Evolutionary conservation across 768 basidiomycete genomes (phyloP).

Genomic region (Leccinellum albellum): DNA sequence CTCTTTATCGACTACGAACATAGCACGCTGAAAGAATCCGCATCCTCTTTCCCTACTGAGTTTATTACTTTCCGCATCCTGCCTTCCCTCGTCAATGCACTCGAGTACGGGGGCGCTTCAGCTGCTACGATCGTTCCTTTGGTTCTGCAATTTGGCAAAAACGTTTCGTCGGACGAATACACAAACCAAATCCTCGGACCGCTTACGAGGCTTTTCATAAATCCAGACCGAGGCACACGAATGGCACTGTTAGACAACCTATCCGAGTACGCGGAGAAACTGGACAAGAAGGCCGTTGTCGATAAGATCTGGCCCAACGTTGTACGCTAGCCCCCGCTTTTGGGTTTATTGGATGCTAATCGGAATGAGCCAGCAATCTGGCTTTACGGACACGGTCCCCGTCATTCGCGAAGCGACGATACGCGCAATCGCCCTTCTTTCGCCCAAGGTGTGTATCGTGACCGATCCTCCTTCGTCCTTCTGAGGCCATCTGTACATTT

Average conservation of each 20-base stretch:
- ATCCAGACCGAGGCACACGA: constrained; percentile 87
- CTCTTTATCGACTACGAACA: not conserved
- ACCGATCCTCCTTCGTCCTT: not conserved
- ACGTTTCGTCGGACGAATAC: constrained; percentile 70
- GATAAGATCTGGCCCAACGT: constrained; percentile 93
- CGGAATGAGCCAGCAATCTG: constrained; percentile 66
- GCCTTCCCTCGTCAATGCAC: constrained; percentile 74
- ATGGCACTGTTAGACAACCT: constrained; percentile 92
- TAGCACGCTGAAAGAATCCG: constrained; percentile 77
- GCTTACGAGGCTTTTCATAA: constrained; percentile 78
- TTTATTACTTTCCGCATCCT: constrained; percentile 85
- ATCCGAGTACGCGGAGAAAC: constrained; percentile 76
- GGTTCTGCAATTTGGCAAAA: constrained; percentile 74
- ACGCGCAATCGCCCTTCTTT: constrained; percentile 77
- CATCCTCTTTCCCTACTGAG: constrained; percentile 77
- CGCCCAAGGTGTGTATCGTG: constrained; percentile 63
- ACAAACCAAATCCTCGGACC: constrained; percentile 65
- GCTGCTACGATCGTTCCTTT: constrained; percentile 79
- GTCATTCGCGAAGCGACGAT: constrained; percentile 93
- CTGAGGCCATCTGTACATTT: not conserved
- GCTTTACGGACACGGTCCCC: constrained; percentile 92
- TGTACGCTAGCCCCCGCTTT: constrained; percentile 36
- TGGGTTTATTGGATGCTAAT: not conserved
- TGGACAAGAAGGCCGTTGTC: constrained; percentile 80
- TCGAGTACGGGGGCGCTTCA: constrained; percentile 75